Conservation (phyloP, 2,329 filamentous ascomycete genomes). For the Dryadomyces quercus-mongolicae region DNA sequence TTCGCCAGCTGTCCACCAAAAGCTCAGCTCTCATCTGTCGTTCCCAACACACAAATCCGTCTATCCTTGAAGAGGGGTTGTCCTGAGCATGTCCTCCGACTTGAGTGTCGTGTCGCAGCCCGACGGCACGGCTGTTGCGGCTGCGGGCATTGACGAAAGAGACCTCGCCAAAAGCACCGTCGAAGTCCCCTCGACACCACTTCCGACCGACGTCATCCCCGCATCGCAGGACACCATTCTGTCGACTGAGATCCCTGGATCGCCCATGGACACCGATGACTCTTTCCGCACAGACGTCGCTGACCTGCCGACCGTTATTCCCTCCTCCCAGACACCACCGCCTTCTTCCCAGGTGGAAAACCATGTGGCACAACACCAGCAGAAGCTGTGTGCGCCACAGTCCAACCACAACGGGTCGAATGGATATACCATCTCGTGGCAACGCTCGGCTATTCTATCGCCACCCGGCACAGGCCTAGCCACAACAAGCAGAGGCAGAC, state of each 20-base stretch:
- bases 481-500: constrained; percentile 14
- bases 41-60: too few relatives aligned
- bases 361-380: neutral
- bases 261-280: constrained; percentile 34
- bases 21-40: too few relatives aligned
- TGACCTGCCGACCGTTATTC: constrained; percentile 31
- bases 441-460: constrained; percentile 37
- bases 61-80: neutral
- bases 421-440: constrained; percentile 23
- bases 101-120: constrained; percentile 7
- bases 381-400: neutral
- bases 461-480: constrained; percentile 37
- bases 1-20: too few relatives aligned
- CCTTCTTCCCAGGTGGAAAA: constrained; percentile 38
- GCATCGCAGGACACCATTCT: constrained; percentile 43
- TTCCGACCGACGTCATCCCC: constrained; percentile 16
- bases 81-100: neutral
- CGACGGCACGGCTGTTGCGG: constrained; percentile 15
- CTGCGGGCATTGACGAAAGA: constrained; percentile 2
- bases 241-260: constrained; percentile 43
- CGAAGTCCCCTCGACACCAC: constrained; percentile 23
- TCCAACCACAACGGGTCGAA: neutral
- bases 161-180: constrained; percentile 11
- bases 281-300: constrained; percentile 34
- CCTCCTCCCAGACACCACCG: constrained; percentile 45